A percentile compares a stretch with the other conserved stretches of the same genome.
Conservation (phyloP, 179 eudicot species). For the Patellifolia procumbens region DNA sequence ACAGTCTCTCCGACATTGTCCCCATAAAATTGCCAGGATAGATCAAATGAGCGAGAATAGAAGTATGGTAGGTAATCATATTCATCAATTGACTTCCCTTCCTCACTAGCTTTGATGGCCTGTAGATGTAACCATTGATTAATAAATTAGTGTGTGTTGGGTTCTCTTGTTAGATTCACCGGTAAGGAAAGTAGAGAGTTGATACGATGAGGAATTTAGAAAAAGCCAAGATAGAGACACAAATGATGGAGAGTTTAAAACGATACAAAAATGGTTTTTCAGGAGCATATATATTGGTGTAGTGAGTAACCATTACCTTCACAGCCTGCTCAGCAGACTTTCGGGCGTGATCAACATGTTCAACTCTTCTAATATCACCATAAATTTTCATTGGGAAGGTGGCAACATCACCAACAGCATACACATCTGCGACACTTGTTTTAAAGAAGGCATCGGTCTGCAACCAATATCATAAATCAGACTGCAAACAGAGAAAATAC, state of each 20-base stretch:
- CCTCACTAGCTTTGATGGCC: constrained; percentile 81
- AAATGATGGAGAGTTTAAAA: no score
- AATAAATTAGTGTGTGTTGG: background rate
- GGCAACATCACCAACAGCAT: constrained; percentile 88
- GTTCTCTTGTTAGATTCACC: no score
- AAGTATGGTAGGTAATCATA: constrained; percentile 93
- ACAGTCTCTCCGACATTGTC: constrained; percentile 90
- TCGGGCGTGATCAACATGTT: constrained; percentile 97
- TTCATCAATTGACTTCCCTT: constrained; percentile 61
- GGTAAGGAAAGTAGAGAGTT: no score
- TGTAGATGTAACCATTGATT: constrained; percentile 27
- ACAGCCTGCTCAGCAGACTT: constrained; percentile 99
- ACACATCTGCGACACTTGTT: constrained; percentile 80
- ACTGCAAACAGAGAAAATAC: background rate
- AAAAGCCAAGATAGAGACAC: no score
- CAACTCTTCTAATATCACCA: constrained; percentile 87
- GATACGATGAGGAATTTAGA: no score
- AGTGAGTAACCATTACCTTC: constrained; percentile 57
- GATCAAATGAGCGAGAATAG: constrained; percentile 87
- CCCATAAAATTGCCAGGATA: constrained; percentile 95
- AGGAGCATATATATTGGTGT: no score
- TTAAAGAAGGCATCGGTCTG: constrained; percentile 94
- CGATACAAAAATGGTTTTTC: no score
- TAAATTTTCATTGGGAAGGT: constrained; percentile 93
- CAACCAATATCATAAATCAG: constrained; percentile 20